Base-by-base conservation (phyloP, 495 filamentous ascomycete species). In the Physcia stellaris region DNA sequence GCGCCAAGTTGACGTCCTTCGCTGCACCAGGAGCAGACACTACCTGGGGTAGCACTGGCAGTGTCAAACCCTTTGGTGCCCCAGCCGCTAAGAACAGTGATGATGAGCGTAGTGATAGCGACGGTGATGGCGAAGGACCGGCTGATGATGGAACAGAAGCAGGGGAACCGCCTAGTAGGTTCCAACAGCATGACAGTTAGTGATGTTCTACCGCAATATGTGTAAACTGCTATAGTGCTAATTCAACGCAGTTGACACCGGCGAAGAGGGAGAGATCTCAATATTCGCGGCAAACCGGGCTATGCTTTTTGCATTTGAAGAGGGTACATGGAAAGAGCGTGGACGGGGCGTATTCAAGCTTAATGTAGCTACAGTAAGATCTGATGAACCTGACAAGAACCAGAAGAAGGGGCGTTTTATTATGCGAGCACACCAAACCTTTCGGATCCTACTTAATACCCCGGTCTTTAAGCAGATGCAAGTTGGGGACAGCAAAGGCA, bases 391-490 rank as follows among this genome's bases (percentile, higher is more conserved):
- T 7, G 52, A 58, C 21, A 62, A 61, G 0, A 39, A 47, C 17
- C 52, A 63, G 20, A 67, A 62, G 41, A 54, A 62, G 18, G 73
- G 73, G 9, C 77, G 86, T 18, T 70, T 94, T 48, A 71, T 94
- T 42, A 85, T 94, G 78, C 75, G 86, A 4, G 84, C 88, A 30
- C 84, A 93, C 45, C 80, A 82, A 28, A 82, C 79, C 4, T 68
- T 80, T 38, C 73, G 83, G n/a, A 77, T 94, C n/a, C 75, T 90
- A 51, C 66, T 94, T 27, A 94, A 94, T 57, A 79, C 78, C 3
- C 70, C 73, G 1, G 63, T 94, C 39, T 71, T 80, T 32, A 76
- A 79, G 47, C 69, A 72, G 4, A 80, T 87, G 71, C 69, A 70
- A 24, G 76, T 83, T 48, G 74, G 80, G 22, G 75, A 82, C 38